These are phyloP conservation scores for Chalciporus chontae DNA, from an alignment of 768 basidiomycete genomes.

Conservation along the genomic window DNA sequence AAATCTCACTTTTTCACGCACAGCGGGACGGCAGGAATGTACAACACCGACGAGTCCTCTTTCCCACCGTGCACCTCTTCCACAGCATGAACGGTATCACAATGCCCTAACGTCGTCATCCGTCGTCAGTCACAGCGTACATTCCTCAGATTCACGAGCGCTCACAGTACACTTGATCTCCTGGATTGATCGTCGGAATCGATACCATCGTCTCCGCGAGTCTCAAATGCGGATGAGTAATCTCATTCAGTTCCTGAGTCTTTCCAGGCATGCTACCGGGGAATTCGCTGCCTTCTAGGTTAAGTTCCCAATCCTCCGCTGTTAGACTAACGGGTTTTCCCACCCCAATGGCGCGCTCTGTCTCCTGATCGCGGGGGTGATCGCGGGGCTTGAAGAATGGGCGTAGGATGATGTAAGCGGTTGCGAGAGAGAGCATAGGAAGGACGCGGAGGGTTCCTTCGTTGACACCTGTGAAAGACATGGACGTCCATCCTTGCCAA, in stretches of 20 bases:
- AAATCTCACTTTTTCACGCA: constrained; percentile 44
- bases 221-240: constrained; percentile 61
- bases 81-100: constrained; percentile 55
- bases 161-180: constrained; percentile 61
- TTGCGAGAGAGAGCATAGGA: constrained; percentile 50
- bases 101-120: constrained; percentile 40
- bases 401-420: constrained; percentile 60
- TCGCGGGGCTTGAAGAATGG: constrained; percentile 56
- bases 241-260: constrained; percentile 51
- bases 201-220: constrained; percentile 55
- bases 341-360: background rate
- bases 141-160: background rate
- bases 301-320: constrained; percentile 53
- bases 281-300: constrained; percentile 49
- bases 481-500: constrained; percentile 57
- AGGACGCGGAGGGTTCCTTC: constrained; percentile 69
- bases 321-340: constrained; percentile 31
- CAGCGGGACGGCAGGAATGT: constrained; percentile 53
- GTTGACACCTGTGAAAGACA: constrained; percentile 49
- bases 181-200: constrained; percentile 56
- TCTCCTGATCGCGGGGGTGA: background rate
- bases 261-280: constrained; percentile 53
- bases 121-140: background rate
- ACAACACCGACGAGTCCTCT: constrained; percentile 52
- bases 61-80: constrained; percentile 45